Evolutionary conservation across 2,329 filamentous ascomycete genomes (phyloP).

Genomic region (Aspergillus thermomutatus): DNA sequence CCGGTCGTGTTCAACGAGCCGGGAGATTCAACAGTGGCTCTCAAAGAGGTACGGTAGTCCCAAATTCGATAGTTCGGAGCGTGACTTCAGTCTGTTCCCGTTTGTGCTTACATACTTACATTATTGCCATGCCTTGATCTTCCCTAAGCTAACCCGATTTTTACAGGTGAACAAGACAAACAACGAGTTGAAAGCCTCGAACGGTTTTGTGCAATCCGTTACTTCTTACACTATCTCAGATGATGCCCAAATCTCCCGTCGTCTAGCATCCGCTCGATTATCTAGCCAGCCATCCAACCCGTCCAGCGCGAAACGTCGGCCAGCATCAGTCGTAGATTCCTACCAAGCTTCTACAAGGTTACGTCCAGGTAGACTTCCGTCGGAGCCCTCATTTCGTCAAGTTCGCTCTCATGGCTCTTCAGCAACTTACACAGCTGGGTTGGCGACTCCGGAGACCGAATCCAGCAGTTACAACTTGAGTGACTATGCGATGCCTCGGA

Average conservation of each 20-base stretch:
- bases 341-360: conserved; percentile 43
- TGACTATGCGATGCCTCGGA: conserved; percentile 24
- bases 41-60: conserved; percentile 50
- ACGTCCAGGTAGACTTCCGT: conserved; percentile 37
- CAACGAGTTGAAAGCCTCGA: conserved; percentile 43
- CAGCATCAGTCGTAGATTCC: conserved; percentile 53
- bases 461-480: conserved; percentile 26
- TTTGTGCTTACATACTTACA: not conserved
- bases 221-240: conserved; percentile 43
- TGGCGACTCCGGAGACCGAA: conserved; percentile 42
- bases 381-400: conserved; percentile 50
- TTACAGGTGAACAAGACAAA: conserved; percentile 45
- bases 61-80: not conserved
- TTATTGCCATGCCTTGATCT: not conserved
- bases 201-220: conserved; percentile 47
- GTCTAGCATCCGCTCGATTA: conserved; percentile 20
- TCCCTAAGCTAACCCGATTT: conserved; percentile 8
- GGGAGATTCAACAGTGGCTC: conserved; percentile 52
- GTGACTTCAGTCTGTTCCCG: not conserved
- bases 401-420: conserved; percentile 28
- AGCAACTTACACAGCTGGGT: conserved; percentile 30
- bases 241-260: conserved; percentile 28
- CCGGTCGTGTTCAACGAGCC: conserved; percentile 62
- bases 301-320: conserved; percentile 43
- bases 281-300: conserved; percentile 23